These are phyloP conservation scores for Plasmodium gallinaceum DNA, from an alignment of 169 alveolate species.

Conservation along the genomic window DNA sequence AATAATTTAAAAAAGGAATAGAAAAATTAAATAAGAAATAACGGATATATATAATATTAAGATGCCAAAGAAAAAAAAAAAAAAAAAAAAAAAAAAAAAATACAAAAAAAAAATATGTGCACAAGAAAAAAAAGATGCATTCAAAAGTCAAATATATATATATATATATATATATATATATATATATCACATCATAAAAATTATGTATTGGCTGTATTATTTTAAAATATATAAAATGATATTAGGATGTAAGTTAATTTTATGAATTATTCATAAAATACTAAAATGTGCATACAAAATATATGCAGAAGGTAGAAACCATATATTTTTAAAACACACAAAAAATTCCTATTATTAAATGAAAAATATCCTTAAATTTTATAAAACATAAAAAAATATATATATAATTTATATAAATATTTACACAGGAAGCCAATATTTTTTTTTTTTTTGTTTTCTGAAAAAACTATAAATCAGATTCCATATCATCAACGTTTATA, in stretches of 20 bases:
- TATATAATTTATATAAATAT: too few relatives aligned
- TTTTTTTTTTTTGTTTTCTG: background rate
- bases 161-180: background rate
- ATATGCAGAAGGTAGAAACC: background rate
- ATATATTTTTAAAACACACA: constrained; percentile 7
- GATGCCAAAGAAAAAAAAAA: too few relatives aligned
- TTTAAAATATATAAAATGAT: background rate
- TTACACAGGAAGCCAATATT: background rate
- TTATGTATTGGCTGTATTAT: background rate
- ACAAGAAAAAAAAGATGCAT: background rate
- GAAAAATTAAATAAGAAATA: background rate
- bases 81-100: too few relatives aligned
- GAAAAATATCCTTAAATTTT: too few relatives aligned
- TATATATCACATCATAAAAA: background rate
- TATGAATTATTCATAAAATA: constrained; percentile 2
- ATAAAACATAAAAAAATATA: too few relatives aligned
- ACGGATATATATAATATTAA: too few relatives aligned
- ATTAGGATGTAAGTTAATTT: background rate
- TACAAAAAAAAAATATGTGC: too few relatives aligned
- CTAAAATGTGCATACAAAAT: background rate
- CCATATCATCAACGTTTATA: constrained; percentile 21
- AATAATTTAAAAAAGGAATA: background rate
- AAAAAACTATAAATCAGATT: constrained; percentile 5
- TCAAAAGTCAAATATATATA: background rate
- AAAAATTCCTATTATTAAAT: background rate